Conservation (phyloP, 1,284 basidiomycete genomes). For the Tilletia indica region DNA sequence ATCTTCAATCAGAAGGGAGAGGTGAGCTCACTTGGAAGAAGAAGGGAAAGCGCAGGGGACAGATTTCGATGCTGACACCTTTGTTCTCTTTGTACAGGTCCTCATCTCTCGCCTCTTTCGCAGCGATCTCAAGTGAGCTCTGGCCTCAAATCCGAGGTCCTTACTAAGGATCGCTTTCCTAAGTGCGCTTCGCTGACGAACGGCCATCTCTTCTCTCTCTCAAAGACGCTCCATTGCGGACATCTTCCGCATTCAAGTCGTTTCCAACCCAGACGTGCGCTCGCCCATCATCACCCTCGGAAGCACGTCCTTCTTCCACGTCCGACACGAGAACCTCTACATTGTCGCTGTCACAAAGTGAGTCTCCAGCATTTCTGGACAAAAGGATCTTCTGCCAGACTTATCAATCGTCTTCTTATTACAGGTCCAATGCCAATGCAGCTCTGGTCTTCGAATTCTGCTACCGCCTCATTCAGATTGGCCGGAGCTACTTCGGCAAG, state of each 20-base stretch:
- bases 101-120: conserved; percentile 53
- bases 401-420: neutral
- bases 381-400: neutral
- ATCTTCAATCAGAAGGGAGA: conserved; percentile 98
- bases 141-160: neutral
- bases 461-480: conserved; percentile 91
- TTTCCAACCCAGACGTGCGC: conserved; percentile 91
- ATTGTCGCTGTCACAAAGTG: conserved; percentile 92
- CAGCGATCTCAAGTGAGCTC: conserved; percentile 41
- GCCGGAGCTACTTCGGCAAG: conserved; percentile 92
- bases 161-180: neutral
- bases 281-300: conserved; percentile 97
- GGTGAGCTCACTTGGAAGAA: conserved; percentile 60
- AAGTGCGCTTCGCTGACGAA: neutral
- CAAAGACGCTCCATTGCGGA: conserved; percentile 46
- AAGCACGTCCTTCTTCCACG: conserved; percentile 96
- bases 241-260: conserved; percentile 72
- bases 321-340: conserved; percentile 89
- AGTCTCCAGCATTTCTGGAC: conserved; percentile 43
- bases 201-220: neutral
- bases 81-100: conserved; percentile 22
- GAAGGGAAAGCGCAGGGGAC: no score
- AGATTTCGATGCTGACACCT: neutral
- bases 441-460: conserved; percentile 97
- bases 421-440: conserved; percentile 89